phyloP scores from a whole-genome alignment of 1,284 basidiomycete genomes.

The Naganishia liquefaciens region DNA sequence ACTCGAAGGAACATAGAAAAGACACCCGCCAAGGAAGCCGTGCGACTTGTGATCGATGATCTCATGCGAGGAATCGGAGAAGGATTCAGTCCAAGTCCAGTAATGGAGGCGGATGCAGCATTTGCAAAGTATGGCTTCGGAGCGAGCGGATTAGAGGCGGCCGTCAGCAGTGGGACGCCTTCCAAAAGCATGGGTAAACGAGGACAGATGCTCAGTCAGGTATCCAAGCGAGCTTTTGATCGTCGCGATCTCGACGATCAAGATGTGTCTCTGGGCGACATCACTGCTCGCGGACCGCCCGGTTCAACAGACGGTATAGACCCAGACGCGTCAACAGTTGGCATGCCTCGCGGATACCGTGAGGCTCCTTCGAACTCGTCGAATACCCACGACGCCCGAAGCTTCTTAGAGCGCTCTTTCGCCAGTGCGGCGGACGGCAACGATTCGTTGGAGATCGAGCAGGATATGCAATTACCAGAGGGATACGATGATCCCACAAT shows the following conservation, averaged over 20 bases:
- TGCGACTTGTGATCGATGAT: constrained; percentile 51
- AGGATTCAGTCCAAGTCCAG: constrained; percentile 30
- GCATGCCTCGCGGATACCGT: constrained; percentile 40
- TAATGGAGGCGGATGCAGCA: constrained; percentile 12
- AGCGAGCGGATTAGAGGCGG: not conserved
- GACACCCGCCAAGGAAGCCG: constrained; percentile 66
- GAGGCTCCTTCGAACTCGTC: constrained; percentile 31
- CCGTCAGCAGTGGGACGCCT: not conserved
- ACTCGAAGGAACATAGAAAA: constrained; percentile 39
- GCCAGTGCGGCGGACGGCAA: constrained; percentile 28
- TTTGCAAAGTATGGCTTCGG: constrained; percentile 25
- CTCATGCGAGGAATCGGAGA: constrained; percentile 35
- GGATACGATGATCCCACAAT: constrained; percentile 22
- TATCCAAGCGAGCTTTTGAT: constrained; percentile 3
- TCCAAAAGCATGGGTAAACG: constrained; percentile 23
- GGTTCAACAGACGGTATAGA: constrained; percentile 22
- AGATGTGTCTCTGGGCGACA: not conserved
- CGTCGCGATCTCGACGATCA: not conserved
- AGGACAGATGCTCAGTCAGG: constrained; percentile 17
- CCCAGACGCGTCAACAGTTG: constrained; percentile 35
- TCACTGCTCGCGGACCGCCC: not conserved
- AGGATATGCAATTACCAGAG: constrained; percentile 20
- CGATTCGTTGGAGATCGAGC: constrained; percentile 37
- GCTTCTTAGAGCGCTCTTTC: constrained; percentile 29
- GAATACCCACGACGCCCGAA: constrained; percentile 6